phyloP scores from a whole-genome alignment of 805 yeast genomes.

The Spathaspora gorwiae region DNA sequence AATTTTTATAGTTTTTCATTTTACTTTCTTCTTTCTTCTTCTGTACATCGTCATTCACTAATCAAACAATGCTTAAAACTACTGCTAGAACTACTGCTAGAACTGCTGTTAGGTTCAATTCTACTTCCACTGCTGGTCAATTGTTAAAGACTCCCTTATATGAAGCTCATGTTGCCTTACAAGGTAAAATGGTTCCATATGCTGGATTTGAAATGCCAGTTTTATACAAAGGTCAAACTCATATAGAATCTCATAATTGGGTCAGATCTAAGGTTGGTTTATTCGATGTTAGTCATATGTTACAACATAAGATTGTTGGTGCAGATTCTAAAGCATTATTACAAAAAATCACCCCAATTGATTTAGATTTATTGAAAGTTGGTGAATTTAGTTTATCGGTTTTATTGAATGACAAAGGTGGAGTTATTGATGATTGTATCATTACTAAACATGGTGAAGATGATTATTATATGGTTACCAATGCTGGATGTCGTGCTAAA shows the following conservation, averaged over 20 bases:
- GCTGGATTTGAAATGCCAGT: slow-evolving; percentile 98
- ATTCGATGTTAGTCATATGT: slow-evolving; percentile 96
- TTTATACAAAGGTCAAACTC: slow-evolving; percentile 75
- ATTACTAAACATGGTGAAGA: slow-evolving; percentile 80
- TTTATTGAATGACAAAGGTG: slow-evolving; percentile 63
- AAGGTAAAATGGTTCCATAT: slow-evolving; percentile 91
- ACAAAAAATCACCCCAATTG: slow-evolving; percentile 85
- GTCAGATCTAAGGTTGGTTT: slow-evolving; percentile 83
- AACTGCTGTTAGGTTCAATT: slow-evolving; percentile 16
- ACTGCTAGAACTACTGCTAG: slow-evolving; percentile 2
- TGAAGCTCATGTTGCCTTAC: slow-evolving; percentile 69
- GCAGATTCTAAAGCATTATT: slow-evolving; percentile 61
- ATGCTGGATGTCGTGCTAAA: slow-evolving; percentile 89
- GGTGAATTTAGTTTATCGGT: slow-evolving; percentile 74
- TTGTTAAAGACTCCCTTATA: slow-evolving; percentile 72
- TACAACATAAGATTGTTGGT: slow-evolving; percentile 81
- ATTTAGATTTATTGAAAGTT: slow-evolving; percentile 51
- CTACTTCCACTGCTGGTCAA: slow-evolving; percentile 16
- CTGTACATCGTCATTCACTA: not conserved
- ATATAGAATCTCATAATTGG: slow-evolving; percentile 93
- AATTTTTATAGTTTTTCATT: not conserved
- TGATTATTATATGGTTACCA: slow-evolving; percentile 83
- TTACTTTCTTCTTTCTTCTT: not conserved
- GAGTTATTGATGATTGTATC: slow-evolving; percentile 91
- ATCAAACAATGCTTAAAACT: slow-evolving; percentile 8